Conservation (phyloP, 441 rosid genomes). For the Brassica balearica region DNA sequence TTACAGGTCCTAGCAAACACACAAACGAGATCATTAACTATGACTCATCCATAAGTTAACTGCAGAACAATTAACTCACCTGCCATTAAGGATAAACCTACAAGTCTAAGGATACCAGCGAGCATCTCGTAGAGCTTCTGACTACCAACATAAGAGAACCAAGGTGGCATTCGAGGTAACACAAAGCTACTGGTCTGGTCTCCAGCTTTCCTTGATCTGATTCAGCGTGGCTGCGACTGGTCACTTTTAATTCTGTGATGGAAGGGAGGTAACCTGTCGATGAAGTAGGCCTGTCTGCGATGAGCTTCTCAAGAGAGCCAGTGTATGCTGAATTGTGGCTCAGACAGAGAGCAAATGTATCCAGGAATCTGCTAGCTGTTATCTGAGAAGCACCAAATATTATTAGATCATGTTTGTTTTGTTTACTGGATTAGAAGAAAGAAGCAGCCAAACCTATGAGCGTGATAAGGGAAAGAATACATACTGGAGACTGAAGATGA, state of each 20-base stretch:
- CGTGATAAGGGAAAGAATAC: slow-evolving; percentile 45
- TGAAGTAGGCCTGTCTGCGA: slow-evolving; percentile 64
- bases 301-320: slow-evolving; percentile 81
- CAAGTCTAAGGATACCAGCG: slow-evolving; percentile 86
- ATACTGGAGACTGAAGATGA: slow-evolving; percentile 88
- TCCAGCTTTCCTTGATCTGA: slow-evolving; percentile 51
- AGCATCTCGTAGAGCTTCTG: slow-evolving; percentile 78
- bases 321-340: slow-evolving; percentile 72
- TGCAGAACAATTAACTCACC: slow-evolving; percentile 57
- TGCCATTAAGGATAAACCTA: slow-evolving; percentile 87
- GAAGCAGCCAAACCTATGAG: slow-evolving; percentile 35
- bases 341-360: slow-evolving; percentile 76
- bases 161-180: slow-evolving; percentile 87
- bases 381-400: slow-evolving; percentile 53
- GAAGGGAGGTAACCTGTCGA: slow-evolving; percentile 81
- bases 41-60: slow-evolving; percentile 31
- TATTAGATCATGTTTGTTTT: slow-evolving; percentile 5
- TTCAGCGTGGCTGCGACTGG: slow-evolving; percentile 44
- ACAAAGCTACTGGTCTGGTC: slow-evolving; percentile 49
- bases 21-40: slow-evolving; percentile 29
- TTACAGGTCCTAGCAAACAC: slow-evolving; percentile 63
- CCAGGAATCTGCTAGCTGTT: slow-evolving; percentile 85
- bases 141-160: slow-evolving; percentile 81
- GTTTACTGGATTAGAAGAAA: slow-evolving; percentile 18
- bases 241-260: slow-evolving; percentile 69